Conservation (phyloP, 2,329 filamentous ascomycete species). For the Aspergillus ibericus region DNA sequence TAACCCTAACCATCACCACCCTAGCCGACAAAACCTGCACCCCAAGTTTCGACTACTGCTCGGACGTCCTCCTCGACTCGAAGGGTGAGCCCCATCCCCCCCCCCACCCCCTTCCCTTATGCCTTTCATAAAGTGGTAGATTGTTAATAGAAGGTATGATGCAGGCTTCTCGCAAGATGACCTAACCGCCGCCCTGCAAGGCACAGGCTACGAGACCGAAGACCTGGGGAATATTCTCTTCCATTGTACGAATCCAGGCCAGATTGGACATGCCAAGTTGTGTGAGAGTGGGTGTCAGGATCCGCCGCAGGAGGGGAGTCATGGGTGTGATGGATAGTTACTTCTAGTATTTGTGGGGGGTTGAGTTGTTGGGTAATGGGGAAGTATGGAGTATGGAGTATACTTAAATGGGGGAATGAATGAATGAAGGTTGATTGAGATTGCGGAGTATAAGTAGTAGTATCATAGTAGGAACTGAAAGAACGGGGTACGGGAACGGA, state of each 20-base stretch:
- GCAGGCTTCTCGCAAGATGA: slow-evolving; percentile 33
- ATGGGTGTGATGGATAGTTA: slow-evolving; percentile 16
- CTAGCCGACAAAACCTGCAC: slow-evolving; percentile 34
- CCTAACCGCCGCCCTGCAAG: slow-evolving; percentile 28
- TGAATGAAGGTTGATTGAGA: too few species aligned
- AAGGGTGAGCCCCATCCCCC: too few species aligned
- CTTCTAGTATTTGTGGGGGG: too few species aligned
- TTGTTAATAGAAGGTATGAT: background rate
- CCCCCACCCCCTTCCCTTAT: too few species aligned
- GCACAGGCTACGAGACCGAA: slow-evolving; percentile 27
- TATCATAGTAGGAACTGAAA: too few species aligned
- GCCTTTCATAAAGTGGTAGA: too few species aligned
- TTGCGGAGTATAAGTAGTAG: too few species aligned
- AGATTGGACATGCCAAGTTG: slow-evolving; percentile 33
- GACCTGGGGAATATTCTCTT: slow-evolving; percentile 32
- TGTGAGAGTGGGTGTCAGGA: slow-evolving; percentile 31
- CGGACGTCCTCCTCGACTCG: slow-evolving; percentile 26
- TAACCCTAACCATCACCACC: slow-evolving; percentile 18
- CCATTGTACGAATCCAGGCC: slow-evolving; percentile 37
- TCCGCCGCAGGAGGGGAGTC: slow-evolving; percentile 30
- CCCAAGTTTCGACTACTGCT: slow-evolving; percentile 39
- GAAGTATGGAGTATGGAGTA: too few species aligned
- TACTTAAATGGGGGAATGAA: too few species aligned
- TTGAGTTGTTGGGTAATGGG: too few species aligned
- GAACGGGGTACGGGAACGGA: too few species aligned